These are phyloP conservation scores for Coniochaeta sp. DNA, from an alignment of 2,329 filamentous ascomycete species.

Conservation along the genomic window DNA sequence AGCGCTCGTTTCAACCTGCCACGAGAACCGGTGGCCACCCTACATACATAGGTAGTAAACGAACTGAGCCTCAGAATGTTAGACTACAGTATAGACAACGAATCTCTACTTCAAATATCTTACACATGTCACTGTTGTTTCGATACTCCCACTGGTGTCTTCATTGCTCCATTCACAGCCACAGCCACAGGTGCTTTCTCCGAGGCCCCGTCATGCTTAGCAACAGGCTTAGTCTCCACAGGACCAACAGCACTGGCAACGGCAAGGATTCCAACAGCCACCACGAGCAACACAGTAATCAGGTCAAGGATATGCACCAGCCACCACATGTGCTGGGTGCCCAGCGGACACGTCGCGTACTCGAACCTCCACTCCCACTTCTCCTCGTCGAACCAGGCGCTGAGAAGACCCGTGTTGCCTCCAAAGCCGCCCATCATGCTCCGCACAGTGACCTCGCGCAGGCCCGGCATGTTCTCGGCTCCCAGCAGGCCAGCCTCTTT, in stretches of 20 bases:
- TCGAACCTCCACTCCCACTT: constrained; percentile 74
- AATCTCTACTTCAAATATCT: not conserved
- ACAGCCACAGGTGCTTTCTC: constrained; percentile 5
- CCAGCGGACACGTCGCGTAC: constrained; percentile 70
- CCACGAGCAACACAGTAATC: constrained; percentile 25
- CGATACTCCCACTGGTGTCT: no score
- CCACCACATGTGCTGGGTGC: constrained; percentile 94
- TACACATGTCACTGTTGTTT: not conserved
- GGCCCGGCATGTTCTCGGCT: constrained; percentile 45
- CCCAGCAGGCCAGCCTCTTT: constrained; percentile 31
- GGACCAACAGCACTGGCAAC: constrained; percentile 22
- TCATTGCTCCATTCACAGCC: not conserved
- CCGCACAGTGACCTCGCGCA: constrained; percentile 86
- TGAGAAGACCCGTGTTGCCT: constrained; percentile 86
- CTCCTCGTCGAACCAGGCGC: constrained; percentile 76
- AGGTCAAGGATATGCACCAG: constrained; percentile 70
- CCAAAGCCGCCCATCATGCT: constrained; percentile 98
- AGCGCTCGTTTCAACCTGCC: not conserved
- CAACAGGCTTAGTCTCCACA: constrained; percentile 21
- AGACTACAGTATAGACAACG: not conserved
- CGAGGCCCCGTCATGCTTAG: not conserved
- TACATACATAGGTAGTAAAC: not conserved
- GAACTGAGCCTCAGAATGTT: not conserved
- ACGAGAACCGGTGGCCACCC: not conserved
- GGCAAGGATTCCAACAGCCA: constrained; percentile 13